These are phyloP conservation scores for Truncatella angustata DNA, from an alignment of 2,329 filamentous ascomycete species.

Conservation along the genomic window DNA sequence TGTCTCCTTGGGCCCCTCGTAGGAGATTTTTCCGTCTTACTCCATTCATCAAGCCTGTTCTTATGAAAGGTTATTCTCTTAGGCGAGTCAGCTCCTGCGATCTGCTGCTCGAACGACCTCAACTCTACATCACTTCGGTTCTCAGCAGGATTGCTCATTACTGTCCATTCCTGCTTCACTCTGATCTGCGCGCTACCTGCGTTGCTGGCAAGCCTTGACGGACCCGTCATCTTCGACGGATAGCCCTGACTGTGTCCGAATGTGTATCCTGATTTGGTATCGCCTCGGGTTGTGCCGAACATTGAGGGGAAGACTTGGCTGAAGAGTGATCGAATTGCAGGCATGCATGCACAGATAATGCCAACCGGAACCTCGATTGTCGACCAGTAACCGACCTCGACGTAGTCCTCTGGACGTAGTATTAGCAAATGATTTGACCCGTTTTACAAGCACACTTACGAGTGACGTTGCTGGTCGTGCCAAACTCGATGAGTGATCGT, in stretches of 20 bases:
- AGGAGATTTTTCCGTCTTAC: not conserved
- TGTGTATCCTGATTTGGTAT: slow-evolving; percentile 11
- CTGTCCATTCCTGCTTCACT: slow-evolving; percentile 28
- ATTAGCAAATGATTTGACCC: not conserved
- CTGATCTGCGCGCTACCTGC: slow-evolving; percentile 19
- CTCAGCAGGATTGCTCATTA: slow-evolving; percentile 19
- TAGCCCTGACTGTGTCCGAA: not conserved
- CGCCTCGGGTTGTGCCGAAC: slow-evolving; percentile 22
- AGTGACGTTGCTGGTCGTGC: slow-evolving; percentile 22
- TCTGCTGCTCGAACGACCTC: slow-evolving; percentile 10
- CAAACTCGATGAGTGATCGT: slow-evolving; percentile 24
- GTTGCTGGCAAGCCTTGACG: not conserved
- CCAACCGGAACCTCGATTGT: slow-evolving; percentile 32
- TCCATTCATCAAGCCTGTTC: not conserved
- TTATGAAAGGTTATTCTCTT: not conserved
- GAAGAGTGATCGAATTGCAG: slow-evolving; percentile 29
- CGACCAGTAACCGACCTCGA: slow-evolving; percentile 29
- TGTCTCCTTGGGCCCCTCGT: not conserved
- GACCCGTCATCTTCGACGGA: slow-evolving; percentile 1
- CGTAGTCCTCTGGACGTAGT: slow-evolving; percentile 25
- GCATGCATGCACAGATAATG: slow-evolving; percentile 32
- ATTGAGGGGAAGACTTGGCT: slow-evolving; percentile 24
- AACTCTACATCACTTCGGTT: slow-evolving; percentile 9
- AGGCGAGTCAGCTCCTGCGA: not conserved
- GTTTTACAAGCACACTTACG: slow-evolving; percentile 16